These are phyloP conservation scores for Bryum argenteum DNA, from an alignment of 225 moss, liverwort and hornwort species.

Conservation along the genomic window DNA sequence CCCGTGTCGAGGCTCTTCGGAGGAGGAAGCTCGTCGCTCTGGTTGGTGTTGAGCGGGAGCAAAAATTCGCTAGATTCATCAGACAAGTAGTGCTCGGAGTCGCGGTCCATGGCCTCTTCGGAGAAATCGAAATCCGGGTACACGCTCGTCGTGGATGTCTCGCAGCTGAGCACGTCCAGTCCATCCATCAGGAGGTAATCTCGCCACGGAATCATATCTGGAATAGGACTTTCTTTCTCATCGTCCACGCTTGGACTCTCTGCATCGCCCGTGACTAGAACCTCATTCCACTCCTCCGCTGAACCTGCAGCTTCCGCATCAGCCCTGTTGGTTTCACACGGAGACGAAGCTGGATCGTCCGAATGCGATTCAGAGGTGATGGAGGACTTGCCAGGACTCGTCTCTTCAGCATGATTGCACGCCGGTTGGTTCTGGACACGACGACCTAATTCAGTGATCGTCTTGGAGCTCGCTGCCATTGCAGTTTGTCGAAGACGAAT, in stretches of 20 bases:
- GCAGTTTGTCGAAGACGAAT: conserved; percentile 74
- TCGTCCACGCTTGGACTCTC: conserved; percentile 1
- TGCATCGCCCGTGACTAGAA: conserved; percentile 2
- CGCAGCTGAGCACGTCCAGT: conserved; percentile 39
- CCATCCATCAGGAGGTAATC: conserved; percentile 50
- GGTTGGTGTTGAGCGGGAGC: conserved; percentile 16
- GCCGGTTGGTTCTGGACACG: not conserved
- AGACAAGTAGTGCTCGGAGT: conserved; percentile 46
- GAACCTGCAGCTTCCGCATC: conserved; percentile 31
- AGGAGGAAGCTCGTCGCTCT: too few species aligned
- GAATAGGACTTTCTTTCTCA: not conserved
- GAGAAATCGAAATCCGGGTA: conserved; percentile 55
- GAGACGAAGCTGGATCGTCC: not conserved
- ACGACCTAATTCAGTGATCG: conserved; percentile 9
- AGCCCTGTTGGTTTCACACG: conserved; percentile 27
- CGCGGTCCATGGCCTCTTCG: conserved; percentile 53
- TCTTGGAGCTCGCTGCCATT: conserved; percentile 40
- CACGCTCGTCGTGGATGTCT: conserved; percentile 34
- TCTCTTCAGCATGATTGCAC: not conserved
- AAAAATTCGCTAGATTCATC: conserved; percentile 48
- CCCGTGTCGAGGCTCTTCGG: conserved; percentile 6
- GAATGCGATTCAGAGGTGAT: conserved; percentile 33
- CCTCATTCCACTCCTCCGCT: conserved; percentile 22
- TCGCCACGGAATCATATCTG: conserved; percentile 45
- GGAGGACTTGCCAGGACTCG: too few species aligned